Conservation (phyloP, 495 filamentous ascomycete genomes). For the Penicillium desertorum region DNA sequence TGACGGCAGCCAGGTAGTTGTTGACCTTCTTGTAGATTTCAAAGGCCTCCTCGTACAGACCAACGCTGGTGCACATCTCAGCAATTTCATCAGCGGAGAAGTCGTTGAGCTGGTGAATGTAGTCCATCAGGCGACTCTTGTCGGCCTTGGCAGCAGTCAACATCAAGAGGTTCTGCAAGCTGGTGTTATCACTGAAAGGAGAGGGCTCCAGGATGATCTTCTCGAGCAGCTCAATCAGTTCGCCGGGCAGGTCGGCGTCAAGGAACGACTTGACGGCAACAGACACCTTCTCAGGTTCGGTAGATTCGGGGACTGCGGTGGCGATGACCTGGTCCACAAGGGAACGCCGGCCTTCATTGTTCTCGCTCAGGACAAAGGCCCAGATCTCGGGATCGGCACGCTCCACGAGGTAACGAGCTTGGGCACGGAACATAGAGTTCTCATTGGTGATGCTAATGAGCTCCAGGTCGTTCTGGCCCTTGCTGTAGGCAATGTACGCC, state of each 20-base stretch:
- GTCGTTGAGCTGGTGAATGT: slow-evolving; percentile 85
- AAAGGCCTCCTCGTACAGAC: slow-evolving; percentile 95
- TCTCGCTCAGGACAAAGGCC: slow-evolving; percentile 89
- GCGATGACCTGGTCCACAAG: slow-evolving; percentile 96
- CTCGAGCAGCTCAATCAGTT: slow-evolving; percentile 96
- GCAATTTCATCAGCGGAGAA: slow-evolving; percentile 94
- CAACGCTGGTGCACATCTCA: slow-evolving; percentile 87
- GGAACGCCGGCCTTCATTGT: slow-evolving; percentile 90
- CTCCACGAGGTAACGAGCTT: slow-evolving; percentile 92
- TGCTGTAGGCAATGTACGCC: slow-evolving; percentile 91
- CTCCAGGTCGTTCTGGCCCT: slow-evolving; percentile 97
- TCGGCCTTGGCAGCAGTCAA: slow-evolving; percentile 96
- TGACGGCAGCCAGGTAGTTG: slow-evolving; percentile 80
- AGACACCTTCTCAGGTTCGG: slow-evolving; percentile 92
- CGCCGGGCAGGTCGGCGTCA: slow-evolving; percentile 81
- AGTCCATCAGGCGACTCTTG: slow-evolving; percentile 92
- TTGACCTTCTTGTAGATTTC: slow-evolving; percentile 98
- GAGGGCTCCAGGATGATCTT: slow-evolving; percentile 99
- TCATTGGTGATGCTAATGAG: slow-evolving; percentile 98
- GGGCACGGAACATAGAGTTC: slow-evolving; percentile 97
- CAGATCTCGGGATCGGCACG: slow-evolving; percentile 88
- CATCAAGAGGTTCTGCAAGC: slow-evolving; percentile 94
- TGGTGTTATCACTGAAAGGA: slow-evolving; percentile 94
- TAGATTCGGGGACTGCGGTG: slow-evolving; percentile 92
- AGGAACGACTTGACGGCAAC: slow-evolving; percentile 93